Evolutionary conservation across 106 monocot genomes (phyloP), one percentile per base, ranked within the genome.

Genomic region (Acorus calamus): DNA sequence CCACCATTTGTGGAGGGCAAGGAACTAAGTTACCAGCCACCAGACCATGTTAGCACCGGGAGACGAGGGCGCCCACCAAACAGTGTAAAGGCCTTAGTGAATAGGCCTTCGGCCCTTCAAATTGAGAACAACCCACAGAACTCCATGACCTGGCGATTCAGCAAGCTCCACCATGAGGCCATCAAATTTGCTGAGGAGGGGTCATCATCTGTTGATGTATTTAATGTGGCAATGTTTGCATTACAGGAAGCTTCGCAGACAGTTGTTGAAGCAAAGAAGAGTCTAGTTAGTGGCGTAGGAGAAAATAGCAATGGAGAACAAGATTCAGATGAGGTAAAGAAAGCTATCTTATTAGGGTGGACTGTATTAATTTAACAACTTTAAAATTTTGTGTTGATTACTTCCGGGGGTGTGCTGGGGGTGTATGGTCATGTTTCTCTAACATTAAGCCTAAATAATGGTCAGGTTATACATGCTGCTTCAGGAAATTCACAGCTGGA

Each of bases 171-270:
- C 14, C 63, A 71, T 41, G 71, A 71, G 28, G 71, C 63, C 4
- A 63, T 71, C 28, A 71, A 56, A 42, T 61, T 71, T 48, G 71
- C 71, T 46, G 71, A 71, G 47, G 71, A 71, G 60, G 71, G 71
- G 2, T 52, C 71, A 45, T 55, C 63, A 56, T 71, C 71, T 46
- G 55, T 61, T 4, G 71, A 71, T 45, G 49, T 63, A 12, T 71
- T 71, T 47, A 63, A 63, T 55, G 62, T 71, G 6, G 71, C 71
- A 13, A 63, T 71, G 62, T 55, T 63, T 53, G 71, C 71, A 14
- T 8, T 62, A 55, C 44, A 54, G 49, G 71, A 71, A 41, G 71
- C 71, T 55, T 14, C 53, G 5, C 62, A 71, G 49, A 71, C 62
- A 52, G 71, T 71, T 54, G 53, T 63, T 14, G 53, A 62, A 46